Base-by-base conservation (phyloP, 768 basidiomycete species). In the Saitozyma podzolica region DNA sequence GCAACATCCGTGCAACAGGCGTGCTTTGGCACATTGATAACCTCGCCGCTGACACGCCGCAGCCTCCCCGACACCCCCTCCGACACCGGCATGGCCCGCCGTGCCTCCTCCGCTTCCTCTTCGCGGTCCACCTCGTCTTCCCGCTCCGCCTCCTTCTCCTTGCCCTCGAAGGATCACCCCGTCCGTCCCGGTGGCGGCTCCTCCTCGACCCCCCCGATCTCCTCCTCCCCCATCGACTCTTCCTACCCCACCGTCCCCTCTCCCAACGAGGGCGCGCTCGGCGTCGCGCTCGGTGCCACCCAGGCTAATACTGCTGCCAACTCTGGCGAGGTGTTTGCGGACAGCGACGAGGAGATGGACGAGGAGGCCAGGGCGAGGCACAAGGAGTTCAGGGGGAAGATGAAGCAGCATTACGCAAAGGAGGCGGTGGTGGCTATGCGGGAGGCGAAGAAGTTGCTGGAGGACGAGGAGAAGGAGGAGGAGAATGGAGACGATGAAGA, bases 311-410 rank as follows among this genome's bases (percentile, higher is more conserved):
- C 74, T 3, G 65, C 65, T 52, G 68, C 69, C 9, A 75, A 75
- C 50, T 84, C 58, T 63, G 76, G 81, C 0, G 84, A 81, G 1
- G 83, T 85, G 40, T 85, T 88, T 66, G 80, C 83, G 8, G 70
- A 72, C 51, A 74, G 74, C 55, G 80, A 84, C n/a, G 89, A 92
- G 64, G 90, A 90, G 75, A 89, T 92, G 89, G 89, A 92, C 69
- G 65, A 67, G 16, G 92, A 93, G 81, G 59, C 63, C 3, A 68
- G 61, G 45, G 69, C 62, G 29, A 68, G 68, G 42, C 69, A 75
- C 54, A 52, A 62, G 48, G 73, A 74, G 49, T 79, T 79, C 57
- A 66, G 75, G 65, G 64, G 67, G 57, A 75, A 70, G 61, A 63
- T 74, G 45, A 74, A 73, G 47, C 63, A 64, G 41, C 78, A 79